phyloP scores from a whole-genome alignment of 164 flowering plant species.

The Malania oleifera region DNA sequence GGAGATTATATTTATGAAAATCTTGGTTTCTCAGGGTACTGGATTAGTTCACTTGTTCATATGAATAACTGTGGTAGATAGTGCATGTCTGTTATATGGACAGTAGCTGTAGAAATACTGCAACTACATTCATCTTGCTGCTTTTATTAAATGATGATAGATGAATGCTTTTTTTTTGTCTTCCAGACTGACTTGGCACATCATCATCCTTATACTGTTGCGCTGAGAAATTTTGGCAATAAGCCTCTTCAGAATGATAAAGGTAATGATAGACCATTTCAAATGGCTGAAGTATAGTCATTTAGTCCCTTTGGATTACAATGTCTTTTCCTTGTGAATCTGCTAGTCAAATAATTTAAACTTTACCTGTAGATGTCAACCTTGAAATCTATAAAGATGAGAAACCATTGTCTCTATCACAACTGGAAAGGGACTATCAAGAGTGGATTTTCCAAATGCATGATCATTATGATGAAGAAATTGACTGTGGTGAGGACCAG shows the following conservation, averaged over 20 bases:
- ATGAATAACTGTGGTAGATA: no score
- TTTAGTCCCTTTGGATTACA: no score
- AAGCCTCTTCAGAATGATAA: constrained; percentile 30
- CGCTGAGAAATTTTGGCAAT: constrained; percentile 57
- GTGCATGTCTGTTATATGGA: no score
- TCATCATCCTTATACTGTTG: constrained; percentile 50
- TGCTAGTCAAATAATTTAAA: background rate
- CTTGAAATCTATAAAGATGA: constrained; percentile 31
- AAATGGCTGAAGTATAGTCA: no score
- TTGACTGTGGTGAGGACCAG: constrained; percentile 44
- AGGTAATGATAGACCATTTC: no score
- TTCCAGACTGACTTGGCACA: constrained; percentile 69
- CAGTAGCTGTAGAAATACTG: no score
- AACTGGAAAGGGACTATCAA: constrained; percentile 46
- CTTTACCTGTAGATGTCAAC: constrained; percentile 28
- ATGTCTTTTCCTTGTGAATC: background rate
- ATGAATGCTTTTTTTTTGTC: constrained; percentile 3
- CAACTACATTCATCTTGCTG: no score
- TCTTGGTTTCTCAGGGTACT: no score
- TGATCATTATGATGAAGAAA: constrained; percentile 46
- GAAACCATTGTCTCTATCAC: constrained; percentile 23
- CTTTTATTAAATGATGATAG: no score
- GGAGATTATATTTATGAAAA: no score
- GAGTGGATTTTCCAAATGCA: constrained; percentile 65
- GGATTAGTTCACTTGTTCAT: no score